Evolutionary conservation across 306 rosid genomes (phyloP).

Genomic region (Vigna nakashimae): DNA sequence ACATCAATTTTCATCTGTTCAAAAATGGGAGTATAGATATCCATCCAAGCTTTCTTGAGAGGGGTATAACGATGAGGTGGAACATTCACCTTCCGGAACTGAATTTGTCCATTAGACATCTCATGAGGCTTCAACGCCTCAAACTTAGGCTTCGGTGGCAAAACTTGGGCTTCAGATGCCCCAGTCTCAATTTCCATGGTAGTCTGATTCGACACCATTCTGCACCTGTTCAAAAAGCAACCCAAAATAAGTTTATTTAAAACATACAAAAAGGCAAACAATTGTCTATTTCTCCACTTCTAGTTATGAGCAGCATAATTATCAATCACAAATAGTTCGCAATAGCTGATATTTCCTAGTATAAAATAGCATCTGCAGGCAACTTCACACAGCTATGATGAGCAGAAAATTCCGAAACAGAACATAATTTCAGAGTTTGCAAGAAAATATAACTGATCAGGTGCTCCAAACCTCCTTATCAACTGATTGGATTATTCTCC

Average conservation of each 20-base stretch:
- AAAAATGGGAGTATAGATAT: constrained; percentile 73
- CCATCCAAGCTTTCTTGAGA: constrained; percentile 92
- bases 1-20: constrained; percentile 88
- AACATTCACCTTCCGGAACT: constrained; percentile 79
- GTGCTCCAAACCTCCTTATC: no score
- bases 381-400: no score
- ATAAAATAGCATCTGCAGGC: not conserved
- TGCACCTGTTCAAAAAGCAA: constrained; percentile 32
- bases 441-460: not conserved
- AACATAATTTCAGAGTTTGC: not conserved
- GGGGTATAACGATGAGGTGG: constrained; percentile 85
- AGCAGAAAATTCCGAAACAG: not conserved
- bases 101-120: constrained; percentile 84
- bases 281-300: not conserved
- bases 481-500: no score
- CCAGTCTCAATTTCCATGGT: constrained; percentile 68
- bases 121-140: constrained; percentile 84
- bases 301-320: not conserved
- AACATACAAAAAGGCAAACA: not conserved
- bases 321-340: not conserved
- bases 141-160: constrained; percentile 77
- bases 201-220: constrained; percentile 62
- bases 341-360: not conserved
- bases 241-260: constrained; percentile 11
- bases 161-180: constrained; percentile 44